Evolutionary conservation across 1,284 basidiomycete species (phyloP), one percentile per base, ranked within the genome.

Genomic region (Cutaneotrichosporon spelunceum): DNA sequence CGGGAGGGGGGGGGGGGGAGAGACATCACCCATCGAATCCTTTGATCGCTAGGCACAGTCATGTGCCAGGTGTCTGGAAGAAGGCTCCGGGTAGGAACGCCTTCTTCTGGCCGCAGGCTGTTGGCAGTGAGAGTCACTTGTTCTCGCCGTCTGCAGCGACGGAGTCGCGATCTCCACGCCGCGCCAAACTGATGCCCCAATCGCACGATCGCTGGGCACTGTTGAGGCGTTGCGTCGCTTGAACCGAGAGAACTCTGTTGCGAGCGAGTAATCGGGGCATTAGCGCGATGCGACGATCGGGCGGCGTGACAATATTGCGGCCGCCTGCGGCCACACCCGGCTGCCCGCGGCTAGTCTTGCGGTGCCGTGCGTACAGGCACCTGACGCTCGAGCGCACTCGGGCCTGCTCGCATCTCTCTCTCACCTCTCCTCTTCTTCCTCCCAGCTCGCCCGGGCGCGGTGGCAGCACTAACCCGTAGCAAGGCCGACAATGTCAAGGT

Each of bases 401-500:
- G n/a, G 30, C 13, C 13, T 33, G 30, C 30, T 33, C 30, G 30
- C 2, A 7, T 11, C 30, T 33, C 30, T 9, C 8, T 33, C 30
- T 33, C 4, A 11, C 30, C 39, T n/a, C 39, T n/a, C 16, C 39
- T 4, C 19, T 19, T 19, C 16, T 4, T n/a, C 39, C 19, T n/a
- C 39, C 7, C 39, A 7, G 7, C 39, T 0, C 19, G 13, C 34
- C 6, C 34, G 6, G 13, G 16, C 34, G 34, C 11, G 13, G 34
- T 7, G 34, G 6, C 19, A 26, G 27, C 48, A 23, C 56, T 57
- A 33, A 53, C 58, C 26, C 27, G 6, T 57, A 80, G 79, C 53
- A 83, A 89, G 58, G 82, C 84, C 57, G 83, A 87, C 21, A 94
- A 93, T 79, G 71, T 87, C 16, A 84, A 88, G 45, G 85, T 90